These are phyloP conservation scores for Saprolegnia diclina DNA, from an alignment of 352 stramenopile species.

Conservation along the genomic window DNA sequence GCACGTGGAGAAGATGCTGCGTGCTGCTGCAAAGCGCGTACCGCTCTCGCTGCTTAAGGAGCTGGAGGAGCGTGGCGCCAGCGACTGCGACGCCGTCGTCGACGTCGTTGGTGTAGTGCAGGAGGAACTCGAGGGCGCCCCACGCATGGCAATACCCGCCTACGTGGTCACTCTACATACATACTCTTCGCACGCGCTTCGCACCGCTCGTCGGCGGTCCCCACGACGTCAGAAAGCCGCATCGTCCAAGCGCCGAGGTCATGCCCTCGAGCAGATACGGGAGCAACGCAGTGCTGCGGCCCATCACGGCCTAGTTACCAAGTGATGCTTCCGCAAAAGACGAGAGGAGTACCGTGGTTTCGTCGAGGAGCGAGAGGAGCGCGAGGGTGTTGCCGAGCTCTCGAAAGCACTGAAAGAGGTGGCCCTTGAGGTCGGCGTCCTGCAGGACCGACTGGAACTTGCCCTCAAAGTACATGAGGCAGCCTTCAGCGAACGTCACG, in stretches of 20 bases:
- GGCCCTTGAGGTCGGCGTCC: constrained; percentile 65
- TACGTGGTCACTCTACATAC: neutral
- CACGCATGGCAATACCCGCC: constrained; percentile 29
- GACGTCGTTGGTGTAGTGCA: constrained; percentile 35
- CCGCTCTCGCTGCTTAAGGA: constrained; percentile 41
- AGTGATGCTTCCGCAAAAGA: too few species aligned
- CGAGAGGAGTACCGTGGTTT: constrained; percentile 33
- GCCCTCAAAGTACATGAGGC: constrained; percentile 74
- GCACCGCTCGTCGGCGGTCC: too few species aligned
- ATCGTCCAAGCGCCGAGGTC: too few species aligned
- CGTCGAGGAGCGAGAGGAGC: constrained; percentile 46
- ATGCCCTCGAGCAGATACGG: too few species aligned
- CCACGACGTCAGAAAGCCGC: too few species aligned
- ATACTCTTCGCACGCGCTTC: too few species aligned
- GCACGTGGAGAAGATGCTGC: too few species aligned
- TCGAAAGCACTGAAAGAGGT: constrained; percentile 79
- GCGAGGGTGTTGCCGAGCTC: constrained; percentile 71
- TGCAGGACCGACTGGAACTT: constrained; percentile 77
- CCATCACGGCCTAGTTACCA: too few species aligned
- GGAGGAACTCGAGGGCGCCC: constrained; percentile 58
- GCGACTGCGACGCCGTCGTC: constrained; percentile 58
- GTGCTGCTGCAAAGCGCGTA: too few species aligned
- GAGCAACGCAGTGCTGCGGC: too few species aligned
- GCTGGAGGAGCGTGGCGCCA: constrained; percentile 49
- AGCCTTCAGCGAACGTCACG: constrained; percentile 34